Base-by-base conservation (phyloP, 2,329 filamentous ascomycete genomes). In the Taxawa tesnikishii region DNA sequence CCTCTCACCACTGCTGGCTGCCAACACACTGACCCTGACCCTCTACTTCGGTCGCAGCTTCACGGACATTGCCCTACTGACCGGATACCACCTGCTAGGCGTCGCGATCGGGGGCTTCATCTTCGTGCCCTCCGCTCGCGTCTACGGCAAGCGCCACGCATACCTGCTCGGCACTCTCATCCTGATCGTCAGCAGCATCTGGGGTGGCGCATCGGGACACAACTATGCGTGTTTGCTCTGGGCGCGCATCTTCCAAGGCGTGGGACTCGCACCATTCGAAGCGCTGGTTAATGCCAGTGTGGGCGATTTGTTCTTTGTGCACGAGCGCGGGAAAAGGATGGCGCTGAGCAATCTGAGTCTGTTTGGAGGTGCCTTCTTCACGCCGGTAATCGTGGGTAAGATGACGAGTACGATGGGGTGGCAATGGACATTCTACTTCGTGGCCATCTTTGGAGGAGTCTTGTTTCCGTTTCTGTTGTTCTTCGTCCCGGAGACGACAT, bases 81-180 rank as follows among this genome's bases (percentile, higher is more conserved):
- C 87, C 0, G 87, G 85, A 32, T 93, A 87, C 55, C 87, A 84
- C 53, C 68, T 94, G 13, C 71, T 87, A 16, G 88, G 84, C 13
- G 81, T 84, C 3, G 85, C 83, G 8, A 63, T 84, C 10, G 79
- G 80, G 1, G 85, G 83, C 31, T 74, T 90, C 53, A 67, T 94
- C 42, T 87, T 87, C 56, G 85, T 94, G 3, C 83, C 88, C 0
- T 83, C 79, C 1, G 84, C 83, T 13, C 74, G 87, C 36, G 79
- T 94, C 41, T 94, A 83, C 82, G 88, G 88, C 24, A 94, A 94
- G 58, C 71, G 87, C 25, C 88, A 94, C 60, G 61, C 85, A 11
- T 94, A 93, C 53, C 58, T 94, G 15, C 46, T 92, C 2, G 85
- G 84, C 6, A 76, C 78, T 28, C 42, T 82, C 29, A 67, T 93